These are phyloP conservation scores for Micromonas pusilla DNA, from an alignment of 139 green algal species.

Conservation along the genomic window DNA sequence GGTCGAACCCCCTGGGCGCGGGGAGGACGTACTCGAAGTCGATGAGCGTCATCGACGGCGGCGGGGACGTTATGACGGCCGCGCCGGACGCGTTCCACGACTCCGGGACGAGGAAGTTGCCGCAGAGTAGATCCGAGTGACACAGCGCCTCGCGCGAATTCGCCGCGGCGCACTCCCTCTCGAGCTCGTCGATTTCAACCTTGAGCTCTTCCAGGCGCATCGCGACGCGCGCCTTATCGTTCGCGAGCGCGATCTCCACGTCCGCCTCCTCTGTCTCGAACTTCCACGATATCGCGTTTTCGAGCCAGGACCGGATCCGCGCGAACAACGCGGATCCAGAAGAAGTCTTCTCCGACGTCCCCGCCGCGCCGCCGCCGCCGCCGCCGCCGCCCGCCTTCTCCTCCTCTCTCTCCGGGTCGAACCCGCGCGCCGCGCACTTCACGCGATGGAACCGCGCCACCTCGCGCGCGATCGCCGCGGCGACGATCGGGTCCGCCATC, in stretches of 20 bases:
- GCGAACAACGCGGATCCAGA: too few species aligned
- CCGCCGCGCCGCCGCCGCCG: too few species aligned
- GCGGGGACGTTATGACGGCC: too few species aligned
- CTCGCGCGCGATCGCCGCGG: constrained; percentile 36
- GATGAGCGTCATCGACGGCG: constrained; percentile 65
- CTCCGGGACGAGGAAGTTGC: constrained; percentile 74
- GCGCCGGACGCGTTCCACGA: not conserved
- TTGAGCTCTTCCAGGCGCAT: not conserved
- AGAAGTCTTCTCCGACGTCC: too few species aligned
- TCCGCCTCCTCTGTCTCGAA: too few species aligned
- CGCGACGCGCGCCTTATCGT: too few species aligned
- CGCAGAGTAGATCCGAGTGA: constrained; percentile 85
- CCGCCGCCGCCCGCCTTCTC: too few species aligned
- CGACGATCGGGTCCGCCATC: not conserved
- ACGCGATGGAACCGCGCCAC: constrained; percentile 45
- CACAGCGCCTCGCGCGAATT: constrained; percentile 59
- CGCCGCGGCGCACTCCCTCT: constrained; percentile 7
- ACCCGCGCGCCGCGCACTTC: too few species aligned
- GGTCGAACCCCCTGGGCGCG: constrained; percentile 56
- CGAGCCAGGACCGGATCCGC: too few species aligned
- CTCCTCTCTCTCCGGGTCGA: too few species aligned
- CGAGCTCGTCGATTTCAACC: not conserved
- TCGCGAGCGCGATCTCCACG: too few species aligned
- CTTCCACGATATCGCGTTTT: too few species aligned
- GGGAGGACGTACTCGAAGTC: constrained; percentile 90